A percentile compares a stretch with the other conserved stretches of the same genome.
phyloP scores from a whole-genome alignment of 352 stramenopile genomes.

The Phytophthora meadii region DNA sequence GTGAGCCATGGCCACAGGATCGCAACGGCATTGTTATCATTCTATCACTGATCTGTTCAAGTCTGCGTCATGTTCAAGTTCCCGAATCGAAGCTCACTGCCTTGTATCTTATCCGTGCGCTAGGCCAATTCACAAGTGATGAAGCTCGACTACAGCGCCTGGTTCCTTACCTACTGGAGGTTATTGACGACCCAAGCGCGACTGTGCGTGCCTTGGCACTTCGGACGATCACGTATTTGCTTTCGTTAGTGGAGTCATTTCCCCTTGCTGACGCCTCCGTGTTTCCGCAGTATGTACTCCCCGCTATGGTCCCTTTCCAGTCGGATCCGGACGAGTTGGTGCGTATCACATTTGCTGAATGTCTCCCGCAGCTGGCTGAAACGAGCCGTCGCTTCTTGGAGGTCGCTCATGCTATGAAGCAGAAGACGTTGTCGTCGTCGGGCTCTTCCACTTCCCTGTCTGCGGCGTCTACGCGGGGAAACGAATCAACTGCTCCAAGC shows the following conservation, averaged over 20 bases:
- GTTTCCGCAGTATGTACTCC: constrained; percentile 98
- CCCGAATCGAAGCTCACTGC: constrained; percentile 90
- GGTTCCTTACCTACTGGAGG: constrained; percentile 92
- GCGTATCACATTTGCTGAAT: constrained; percentile 95
- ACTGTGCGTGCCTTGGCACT: constrained; percentile 92
- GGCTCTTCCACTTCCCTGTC: constrained; percentile 45
- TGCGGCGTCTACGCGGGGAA: constrained; percentile 45
- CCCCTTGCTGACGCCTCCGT: constrained; percentile 95
- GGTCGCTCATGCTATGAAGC: constrained; percentile 90
- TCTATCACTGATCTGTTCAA: constrained; percentile 85
- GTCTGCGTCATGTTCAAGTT: constrained; percentile 83
- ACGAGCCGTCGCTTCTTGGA: constrained; percentile 95
- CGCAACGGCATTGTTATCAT: constrained; percentile 90
- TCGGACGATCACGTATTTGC: constrained; percentile 89
- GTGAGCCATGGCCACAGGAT: constrained; percentile 54
- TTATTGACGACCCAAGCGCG: constrained; percentile 93
- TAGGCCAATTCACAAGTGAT: constrained; percentile 91
- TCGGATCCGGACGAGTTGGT: constrained; percentile 94
- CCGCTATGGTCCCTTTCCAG: constrained; percentile 88
- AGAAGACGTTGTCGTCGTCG: constrained; percentile 59
- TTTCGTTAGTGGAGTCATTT: constrained; percentile 92
- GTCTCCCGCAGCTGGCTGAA: constrained; percentile 92
- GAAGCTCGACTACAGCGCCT: constrained; percentile 95
- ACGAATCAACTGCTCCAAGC: constrained; percentile 35
- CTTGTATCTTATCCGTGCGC: constrained; percentile 91